Conservation (phyloP, 345 rosid genomes). For the Rhizophora apiculata region DNA sequence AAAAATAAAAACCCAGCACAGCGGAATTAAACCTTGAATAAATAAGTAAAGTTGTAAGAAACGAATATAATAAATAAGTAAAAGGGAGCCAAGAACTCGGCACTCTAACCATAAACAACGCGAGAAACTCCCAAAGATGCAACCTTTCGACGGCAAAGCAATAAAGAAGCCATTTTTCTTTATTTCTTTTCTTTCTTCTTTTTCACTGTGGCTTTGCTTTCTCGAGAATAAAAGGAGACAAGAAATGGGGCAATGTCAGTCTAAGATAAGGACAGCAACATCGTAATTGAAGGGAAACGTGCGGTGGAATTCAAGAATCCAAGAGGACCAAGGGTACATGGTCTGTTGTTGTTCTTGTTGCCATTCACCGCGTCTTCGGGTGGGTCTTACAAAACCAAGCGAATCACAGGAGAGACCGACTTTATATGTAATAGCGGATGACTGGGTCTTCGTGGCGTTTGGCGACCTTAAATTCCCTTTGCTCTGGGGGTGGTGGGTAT, state of each 20-base stretch:
- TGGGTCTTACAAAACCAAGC: too few species aligned
- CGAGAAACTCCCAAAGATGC: conserved; percentile 49
- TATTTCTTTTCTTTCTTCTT: neutral
- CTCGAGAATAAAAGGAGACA: neutral
- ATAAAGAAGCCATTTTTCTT: conserved; percentile 42
- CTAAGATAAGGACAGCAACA: neutral
- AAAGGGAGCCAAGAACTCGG: neutral
- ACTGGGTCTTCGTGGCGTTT: too few species aligned
- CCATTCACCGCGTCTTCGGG: too few species aligned
- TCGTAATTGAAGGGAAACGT: conserved; percentile 18
- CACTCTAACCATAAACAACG: conserved; percentile 48
- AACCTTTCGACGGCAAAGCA: conserved; percentile 51
- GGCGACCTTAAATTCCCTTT: too few species aligned
- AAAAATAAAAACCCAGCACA: too few species aligned
- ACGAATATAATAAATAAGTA: neutral
- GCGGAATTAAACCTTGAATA: too few species aligned
- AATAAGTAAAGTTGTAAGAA: neutral
- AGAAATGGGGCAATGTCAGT: neutral
- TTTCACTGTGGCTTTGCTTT: neutral
- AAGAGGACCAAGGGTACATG: neutral
- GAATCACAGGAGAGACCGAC: too few species aligned
- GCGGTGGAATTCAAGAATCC: conserved; percentile 20
- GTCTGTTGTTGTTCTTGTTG: too few species aligned
- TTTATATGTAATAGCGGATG: too few species aligned
- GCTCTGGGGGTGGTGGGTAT: too few species aligned